Evolutionary conservation across 768 basidiomycete species (phyloP).

Genomic region (Lenzites betulinus): DNA sequence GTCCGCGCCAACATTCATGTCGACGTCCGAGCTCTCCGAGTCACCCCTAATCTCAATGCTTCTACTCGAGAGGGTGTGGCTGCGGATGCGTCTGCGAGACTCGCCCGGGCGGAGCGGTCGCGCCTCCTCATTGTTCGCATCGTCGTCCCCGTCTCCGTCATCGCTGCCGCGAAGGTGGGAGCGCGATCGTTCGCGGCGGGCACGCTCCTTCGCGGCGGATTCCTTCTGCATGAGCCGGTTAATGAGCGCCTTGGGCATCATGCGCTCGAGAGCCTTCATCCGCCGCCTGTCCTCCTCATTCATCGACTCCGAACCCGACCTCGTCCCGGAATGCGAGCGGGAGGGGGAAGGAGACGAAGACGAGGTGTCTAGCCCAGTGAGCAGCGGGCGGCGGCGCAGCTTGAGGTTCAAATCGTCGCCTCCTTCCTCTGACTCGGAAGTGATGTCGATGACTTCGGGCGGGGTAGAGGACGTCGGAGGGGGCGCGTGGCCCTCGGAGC

Average conservation of each 20-base stretch:
- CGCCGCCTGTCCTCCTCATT: conserved; percentile 35
- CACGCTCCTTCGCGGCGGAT: neutral
- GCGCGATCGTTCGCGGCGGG: neutral
- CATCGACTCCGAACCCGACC: neutral
- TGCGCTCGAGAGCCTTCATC: conserved; percentile 43
- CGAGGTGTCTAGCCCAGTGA: neutral
- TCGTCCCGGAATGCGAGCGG: neutral
- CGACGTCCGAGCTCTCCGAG: conserved; percentile 56
- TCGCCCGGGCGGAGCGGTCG: conserved; percentile 53
- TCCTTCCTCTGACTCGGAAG: neutral
- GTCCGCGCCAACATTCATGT: neutral
- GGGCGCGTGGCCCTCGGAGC: neutral
- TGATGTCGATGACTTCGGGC: conserved; percentile 5
- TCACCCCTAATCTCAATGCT: conserved; percentile 56
- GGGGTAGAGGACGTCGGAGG: conserved; percentile 3
- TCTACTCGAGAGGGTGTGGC: conserved; percentile 27
- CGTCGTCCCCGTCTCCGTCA: neutral
- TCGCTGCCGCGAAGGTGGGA: conserved; percentile 3
- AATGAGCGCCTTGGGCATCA: conserved; percentile 61
- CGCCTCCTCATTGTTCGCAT: conserved; percentile 37
- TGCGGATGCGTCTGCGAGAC: conserved; percentile 43
- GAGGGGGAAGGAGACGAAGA: neutral
- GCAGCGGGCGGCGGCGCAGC: neutral
- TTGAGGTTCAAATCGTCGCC: neutral
- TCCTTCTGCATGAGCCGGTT: conserved; percentile 34